Base-by-base conservation (phyloP, 2,329 filamentous ascomycete species). In the Ophiostoma piceae region DNA sequence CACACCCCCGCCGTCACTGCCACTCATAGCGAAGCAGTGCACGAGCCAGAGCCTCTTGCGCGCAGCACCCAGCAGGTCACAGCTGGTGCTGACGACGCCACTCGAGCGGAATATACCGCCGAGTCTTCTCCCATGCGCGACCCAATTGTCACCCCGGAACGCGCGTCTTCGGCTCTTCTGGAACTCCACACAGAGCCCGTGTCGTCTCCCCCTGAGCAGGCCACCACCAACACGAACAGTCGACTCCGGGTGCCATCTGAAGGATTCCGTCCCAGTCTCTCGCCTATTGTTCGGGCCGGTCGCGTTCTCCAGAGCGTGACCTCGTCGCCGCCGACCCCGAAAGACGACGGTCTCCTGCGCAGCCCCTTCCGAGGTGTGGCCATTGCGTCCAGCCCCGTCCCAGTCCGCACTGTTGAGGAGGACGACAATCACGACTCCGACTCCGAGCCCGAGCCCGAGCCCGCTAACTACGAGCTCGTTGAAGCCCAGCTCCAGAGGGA, bases 251-350 rank as follows among this genome's bases (percentile, higher is more conserved):
- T 74, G 16, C 74, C 75, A 14, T 75, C 76, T 14, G 77, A 76
- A 54, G 77, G 75, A 1, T 71, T 74, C 16, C 81, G 84, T 9
- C 82, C 83, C 35, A 79, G 79, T 6, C 78, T 88, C 0, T 87
- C 85, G 5, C 85, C 86, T 1, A 87, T 87, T 47, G 83, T 88
- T n/a, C 81, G 85, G 65, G 85, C 82, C 35, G 85, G 85, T 2
- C 80, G 84, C 66, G 84, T 82, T 39, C 77, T 88, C 16, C 85
- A 87, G 74, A 85, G 81, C 71, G 83, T 88, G 51, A 85, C 86
- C 12, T 87, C 85, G 0, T 85, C 87, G 72, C 84, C 84, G 8
- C 84, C 85, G 0, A 87, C 86, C 0, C 85, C 86, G 1, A 83
- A 83, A 67, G 80, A 77, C n/a, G 83, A 84, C 62, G 80, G 80